Conservation (phyloP, 176 grass and related monocot genomes). For the Bothriochloa decipiens region DNA sequence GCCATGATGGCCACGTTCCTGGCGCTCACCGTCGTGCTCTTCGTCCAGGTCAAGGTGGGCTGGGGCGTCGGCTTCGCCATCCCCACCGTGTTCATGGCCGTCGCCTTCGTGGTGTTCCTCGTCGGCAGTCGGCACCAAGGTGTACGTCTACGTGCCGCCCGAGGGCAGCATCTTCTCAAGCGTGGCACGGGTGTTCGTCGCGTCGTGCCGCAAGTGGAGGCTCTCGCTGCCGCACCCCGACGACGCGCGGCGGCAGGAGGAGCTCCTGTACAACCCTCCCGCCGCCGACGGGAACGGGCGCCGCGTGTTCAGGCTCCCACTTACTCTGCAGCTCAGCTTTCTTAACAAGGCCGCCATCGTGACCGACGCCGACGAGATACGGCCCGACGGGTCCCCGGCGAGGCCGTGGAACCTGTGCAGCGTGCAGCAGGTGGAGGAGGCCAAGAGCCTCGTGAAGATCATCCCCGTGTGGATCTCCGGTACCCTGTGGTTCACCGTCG, state of each 20-base stretch:
- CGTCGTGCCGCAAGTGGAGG: conserved; percentile 50
- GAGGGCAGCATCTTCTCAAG: conserved; percentile 57
- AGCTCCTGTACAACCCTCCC: conserved; percentile 16
- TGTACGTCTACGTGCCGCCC: conserved; percentile 38
- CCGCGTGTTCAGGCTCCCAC: conserved; percentile 22
- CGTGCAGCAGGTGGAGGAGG: conserved; percentile 65
- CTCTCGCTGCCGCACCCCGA: conserved; percentile 31
- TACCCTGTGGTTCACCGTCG: conserved; percentile 35
- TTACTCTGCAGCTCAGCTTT: conserved; percentile 44
- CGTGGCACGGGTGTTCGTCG: conserved; percentile 33
- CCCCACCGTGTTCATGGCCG: conserved; percentile 37
- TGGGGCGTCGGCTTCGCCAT: conserved; percentile 50
- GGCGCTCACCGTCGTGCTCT: conserved; percentile 32
- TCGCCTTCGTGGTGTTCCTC: conserved; percentile 38
- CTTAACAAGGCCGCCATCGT: conserved; percentile 61
- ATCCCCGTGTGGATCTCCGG: conserved; percentile 55
- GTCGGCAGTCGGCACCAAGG: conserved; percentile 23
- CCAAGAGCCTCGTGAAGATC: conserved; percentile 41
- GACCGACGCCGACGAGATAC: conserved; percentile 25
- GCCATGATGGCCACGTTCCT: conserved; percentile 16
- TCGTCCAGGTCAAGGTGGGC: conserved; percentile 42
- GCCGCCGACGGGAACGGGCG: not conserved
- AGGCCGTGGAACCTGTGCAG: conserved; percentile 54
- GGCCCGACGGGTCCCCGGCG: conserved; percentile 26
- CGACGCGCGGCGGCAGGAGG: conserved; percentile 34